These are phyloP conservation scores for Priceomyces castillae DNA, from an alignment of 805 yeast genomes.

Conservation along the genomic window DNA sequence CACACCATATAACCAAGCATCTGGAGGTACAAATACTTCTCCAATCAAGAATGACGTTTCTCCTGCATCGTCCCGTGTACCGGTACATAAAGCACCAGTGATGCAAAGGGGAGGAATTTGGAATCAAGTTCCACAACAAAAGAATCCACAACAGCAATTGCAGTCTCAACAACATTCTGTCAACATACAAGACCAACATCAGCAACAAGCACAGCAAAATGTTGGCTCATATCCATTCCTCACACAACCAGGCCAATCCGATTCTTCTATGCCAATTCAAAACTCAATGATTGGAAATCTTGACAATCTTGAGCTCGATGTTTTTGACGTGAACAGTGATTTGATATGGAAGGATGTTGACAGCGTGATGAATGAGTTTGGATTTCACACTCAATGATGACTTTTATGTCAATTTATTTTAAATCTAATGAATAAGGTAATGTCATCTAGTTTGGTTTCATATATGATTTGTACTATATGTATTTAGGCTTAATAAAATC, in stretches of 20 bases:
- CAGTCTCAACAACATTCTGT: background rate
- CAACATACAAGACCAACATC: constrained; percentile 1
- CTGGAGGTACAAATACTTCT: background rate
- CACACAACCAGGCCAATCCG: background rate
- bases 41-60: background rate
- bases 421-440: no score
- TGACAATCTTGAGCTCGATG: constrained; percentile 38
- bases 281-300: constrained; percentile 26
- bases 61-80: background rate
- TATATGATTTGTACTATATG: no score
- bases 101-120: background rate
- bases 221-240: background rate
- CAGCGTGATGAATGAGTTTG: constrained; percentile 87
- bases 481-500: no score
- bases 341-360: constrained; percentile 79
- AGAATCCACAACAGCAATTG: background rate
- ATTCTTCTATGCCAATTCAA: background rate
- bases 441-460: no score
- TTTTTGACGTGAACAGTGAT: constrained; percentile 50
- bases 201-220: background rate
- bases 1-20: constrained; percentile 7
- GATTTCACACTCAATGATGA: constrained; percentile 59
- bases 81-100: background rate
- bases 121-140: background rate
- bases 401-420: no score